Evolutionary conservation across 1,139 yeast species (phyloP).

Genomic region (Nakaseomyces kungkrabaensis): DNA sequence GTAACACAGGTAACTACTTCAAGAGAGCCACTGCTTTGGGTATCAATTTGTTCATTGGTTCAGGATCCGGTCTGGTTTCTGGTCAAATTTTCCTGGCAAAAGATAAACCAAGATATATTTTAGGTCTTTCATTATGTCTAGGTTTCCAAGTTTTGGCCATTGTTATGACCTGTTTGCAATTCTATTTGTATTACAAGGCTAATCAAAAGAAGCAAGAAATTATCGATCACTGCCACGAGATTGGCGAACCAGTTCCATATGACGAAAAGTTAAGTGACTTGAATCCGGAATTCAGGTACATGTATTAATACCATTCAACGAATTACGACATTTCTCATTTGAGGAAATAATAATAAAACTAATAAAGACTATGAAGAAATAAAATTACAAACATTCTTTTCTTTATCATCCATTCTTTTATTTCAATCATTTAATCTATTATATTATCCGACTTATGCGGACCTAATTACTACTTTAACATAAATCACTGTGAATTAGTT

Average conservation of each 20-base stretch:
- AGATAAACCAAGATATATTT: conserved; percentile 30
- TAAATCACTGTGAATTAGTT: no score
- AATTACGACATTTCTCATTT: background rate
- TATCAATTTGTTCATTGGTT: conserved; percentile 37
- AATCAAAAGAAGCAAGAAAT: conserved; percentile 35
- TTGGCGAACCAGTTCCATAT: conserved; percentile 37
- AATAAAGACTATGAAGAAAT: no score
- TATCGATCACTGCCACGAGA: conserved; percentile 23
- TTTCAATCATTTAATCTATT: no score
- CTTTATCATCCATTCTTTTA: no score
- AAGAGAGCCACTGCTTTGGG: conserved; percentile 40
- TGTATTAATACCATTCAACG: conserved; percentile 27
- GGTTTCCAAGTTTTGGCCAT: conserved; percentile 47
- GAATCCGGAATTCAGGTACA: conserved; percentile 48
- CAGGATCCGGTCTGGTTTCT: conserved; percentile 38
- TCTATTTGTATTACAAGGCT: conserved; percentile 32
- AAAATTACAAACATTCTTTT: no score
- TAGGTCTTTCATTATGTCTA: conserved; percentile 39
- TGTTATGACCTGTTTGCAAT: conserved; percentile 37
- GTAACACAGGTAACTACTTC: conserved; percentile 37
- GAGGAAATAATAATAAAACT: no score
- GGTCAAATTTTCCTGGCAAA: conserved; percentile 34
- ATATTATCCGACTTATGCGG: no score
- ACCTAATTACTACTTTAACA: no score
- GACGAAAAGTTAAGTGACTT: conserved; percentile 52